These are phyloP conservation scores for Penicillium malachiteum DNA, from an alignment of 495 filamentous ascomycete genomes.

Conservation along the genomic window DNA sequence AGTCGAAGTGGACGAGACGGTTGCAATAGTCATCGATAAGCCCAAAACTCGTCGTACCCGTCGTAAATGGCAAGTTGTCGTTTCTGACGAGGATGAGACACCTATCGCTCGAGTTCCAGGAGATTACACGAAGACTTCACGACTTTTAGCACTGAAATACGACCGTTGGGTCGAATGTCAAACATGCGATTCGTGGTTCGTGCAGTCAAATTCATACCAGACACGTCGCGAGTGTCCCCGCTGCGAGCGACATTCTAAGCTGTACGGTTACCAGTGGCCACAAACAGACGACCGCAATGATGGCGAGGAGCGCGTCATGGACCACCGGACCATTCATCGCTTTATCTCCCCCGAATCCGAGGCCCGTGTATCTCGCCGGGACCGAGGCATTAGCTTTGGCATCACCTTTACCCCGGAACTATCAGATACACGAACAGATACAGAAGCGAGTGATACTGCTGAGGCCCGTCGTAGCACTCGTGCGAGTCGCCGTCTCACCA, in stretches of 20 bases:
- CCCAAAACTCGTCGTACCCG: slow-evolving; percentile 20
- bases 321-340: slow-evolving; percentile 69
- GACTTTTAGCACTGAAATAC: slow-evolving; percentile 68
- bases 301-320: slow-evolving; percentile 71
- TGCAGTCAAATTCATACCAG: slow-evolving; percentile 82
- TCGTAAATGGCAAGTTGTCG: slow-evolving; percentile 32
- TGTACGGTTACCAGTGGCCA: slow-evolving; percentile 94
- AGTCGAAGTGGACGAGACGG: slow-evolving; percentile 25
- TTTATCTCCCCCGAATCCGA: slow-evolving; percentile 69
- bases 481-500: slow-evolving; percentile 36
- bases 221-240: slow-evolving; percentile 82
- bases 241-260: slow-evolving; percentile 91
- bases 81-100: slow-evolving; percentile 45
- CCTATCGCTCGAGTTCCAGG: slow-evolving; percentile 58
- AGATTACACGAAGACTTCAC: slow-evolving; percentile 73
- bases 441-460: slow-evolving; percentile 34
- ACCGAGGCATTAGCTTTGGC: slow-evolving; percentile 41
- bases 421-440: slow-evolving; percentile 41
- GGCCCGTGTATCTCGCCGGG: slow-evolving; percentile 50
- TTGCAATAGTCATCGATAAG: slow-evolving; percentile 15
- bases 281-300: slow-evolving; percentile 87
- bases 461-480: slow-evolving; percentile 37
- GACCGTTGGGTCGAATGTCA: slow-evolving; percentile 85
- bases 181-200: slow-evolving; percentile 75
- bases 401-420: slow-evolving; percentile 39